These are phyloP conservation scores for Gigaspora rosea DNA, from an alignment of 192 early-diverging fungal species.

Conservation along the genomic window DNA sequence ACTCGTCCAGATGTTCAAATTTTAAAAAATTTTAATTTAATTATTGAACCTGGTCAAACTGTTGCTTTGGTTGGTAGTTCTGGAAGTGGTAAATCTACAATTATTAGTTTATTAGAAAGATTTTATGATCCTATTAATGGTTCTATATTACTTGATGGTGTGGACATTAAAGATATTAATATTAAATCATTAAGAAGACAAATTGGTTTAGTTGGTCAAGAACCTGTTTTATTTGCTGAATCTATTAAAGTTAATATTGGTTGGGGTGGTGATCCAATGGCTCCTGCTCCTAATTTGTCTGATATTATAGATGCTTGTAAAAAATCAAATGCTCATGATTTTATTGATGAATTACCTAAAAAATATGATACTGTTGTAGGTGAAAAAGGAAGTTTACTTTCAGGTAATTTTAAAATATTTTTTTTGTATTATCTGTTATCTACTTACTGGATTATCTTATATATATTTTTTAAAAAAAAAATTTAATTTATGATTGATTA, in stretches of 20 bases:
- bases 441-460: too few relatives aligned
- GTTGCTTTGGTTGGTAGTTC: slow-evolving; percentile 55
- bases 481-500: not conserved
- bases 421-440: too few relatives aligned
- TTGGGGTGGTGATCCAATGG: slow-evolving; percentile 56
- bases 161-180: slow-evolving; percentile 74
- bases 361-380: slow-evolving; percentile 85
- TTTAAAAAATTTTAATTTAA: slow-evolving; percentile 71
- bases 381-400: slow-evolving; percentile 57
- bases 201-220: slow-evolving; percentile 90
- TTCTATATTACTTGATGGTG: slow-evolving; percentile 70
- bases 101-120: slow-evolving; percentile 79
- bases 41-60: slow-evolving; percentile 73
- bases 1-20: slow-evolving; percentile 80
- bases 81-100: slow-evolving; percentile 87
- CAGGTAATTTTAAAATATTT: slow-evolving; percentile 57
- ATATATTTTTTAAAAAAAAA: not conserved
- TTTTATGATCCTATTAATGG: slow-evolving; percentile 77
- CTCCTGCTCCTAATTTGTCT: slow-evolving; percentile 56
- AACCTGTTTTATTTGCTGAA: slow-evolving; percentile 84
- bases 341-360: slow-evolving; percentile 80
- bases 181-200: slow-evolving; percentile 80
- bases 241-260: slow-evolving; percentile 83
- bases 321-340: slow-evolving; percentile 78
- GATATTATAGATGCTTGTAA: slow-evolving; percentile 71